These are phyloP conservation scores for Aaosphaeria arxii DNA, from an alignment of 2,329 filamentous ascomycete genomes.

Conservation along the genomic window DNA sequence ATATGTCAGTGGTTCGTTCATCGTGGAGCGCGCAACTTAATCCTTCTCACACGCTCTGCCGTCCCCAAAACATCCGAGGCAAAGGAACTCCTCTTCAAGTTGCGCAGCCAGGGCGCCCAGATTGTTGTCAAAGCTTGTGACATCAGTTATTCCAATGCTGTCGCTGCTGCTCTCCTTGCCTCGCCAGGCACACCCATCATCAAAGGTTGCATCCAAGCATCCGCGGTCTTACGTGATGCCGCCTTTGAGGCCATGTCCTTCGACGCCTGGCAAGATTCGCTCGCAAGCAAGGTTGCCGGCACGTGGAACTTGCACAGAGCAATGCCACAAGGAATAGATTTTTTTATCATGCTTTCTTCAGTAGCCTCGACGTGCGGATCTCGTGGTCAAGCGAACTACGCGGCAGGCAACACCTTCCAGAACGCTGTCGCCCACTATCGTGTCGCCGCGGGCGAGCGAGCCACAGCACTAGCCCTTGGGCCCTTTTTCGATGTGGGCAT, in stretches of 20 bases:
- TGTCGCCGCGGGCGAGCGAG: slow-evolving; percentile 7
- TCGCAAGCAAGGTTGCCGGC: slow-evolving; percentile 28
- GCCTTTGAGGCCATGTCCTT: slow-evolving; percentile 16
- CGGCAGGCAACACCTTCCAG: slow-evolving; percentile 20
- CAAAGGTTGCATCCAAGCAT: slow-evolving; percentile 8
- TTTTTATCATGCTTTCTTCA: slow-evolving; percentile 23
- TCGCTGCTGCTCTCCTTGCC: too few relatives aligned
- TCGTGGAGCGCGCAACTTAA: slow-evolving; percentile 11
- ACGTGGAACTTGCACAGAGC: slow-evolving; percentile 27
- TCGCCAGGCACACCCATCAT: slow-evolving; percentile 1
- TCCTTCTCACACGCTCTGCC: slow-evolving; percentile 6
- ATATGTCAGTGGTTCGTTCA: slow-evolving; percentile 9
- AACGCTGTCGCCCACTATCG: slow-evolving; percentile 22
- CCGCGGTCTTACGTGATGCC: slow-evolving; percentile 7
- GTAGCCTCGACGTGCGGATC: slow-evolving; percentile 17
- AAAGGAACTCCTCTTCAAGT: background rate
- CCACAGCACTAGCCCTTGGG: slow-evolving; percentile 3
- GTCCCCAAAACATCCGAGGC: background rate
- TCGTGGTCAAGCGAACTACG: slow-evolving; percentile 20
- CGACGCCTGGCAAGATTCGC: slow-evolving; percentile 8
- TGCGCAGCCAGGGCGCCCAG: background rate
- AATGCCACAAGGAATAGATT: slow-evolving; percentile 14
- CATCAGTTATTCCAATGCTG: background rate
- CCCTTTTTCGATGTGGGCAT: slow-evolving; percentile 11
- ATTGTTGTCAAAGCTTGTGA: background rate